A percentile compares a stretch with the other conserved stretches of the same genome.
Evolutionary conservation across 2,329 filamentous ascomycete species (phyloP).

Genomic region (Trichoderma sp.): DNA sequence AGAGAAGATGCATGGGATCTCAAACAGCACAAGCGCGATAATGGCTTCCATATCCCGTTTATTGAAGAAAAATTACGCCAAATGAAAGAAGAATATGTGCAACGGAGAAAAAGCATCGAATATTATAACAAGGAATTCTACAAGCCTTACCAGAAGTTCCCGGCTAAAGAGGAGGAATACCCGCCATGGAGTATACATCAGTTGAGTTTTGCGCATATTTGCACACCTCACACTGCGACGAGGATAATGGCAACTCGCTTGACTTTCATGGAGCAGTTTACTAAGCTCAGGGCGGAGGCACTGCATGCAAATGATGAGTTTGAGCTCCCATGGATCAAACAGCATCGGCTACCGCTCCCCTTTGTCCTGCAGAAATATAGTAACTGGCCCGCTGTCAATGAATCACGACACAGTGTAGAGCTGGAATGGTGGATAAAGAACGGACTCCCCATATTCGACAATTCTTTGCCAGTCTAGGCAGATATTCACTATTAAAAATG

Average conservation of each 20-base stretch:
- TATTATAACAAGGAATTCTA: background rate
- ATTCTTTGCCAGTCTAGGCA: background rate
- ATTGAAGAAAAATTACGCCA: background rate
- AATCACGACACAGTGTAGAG: background rate
- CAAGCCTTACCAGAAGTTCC: background rate
- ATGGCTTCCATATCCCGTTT: background rate
- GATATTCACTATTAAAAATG: background rate
- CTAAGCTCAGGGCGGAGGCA: background rate
- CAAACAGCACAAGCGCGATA: background rate
- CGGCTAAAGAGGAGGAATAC: background rate
- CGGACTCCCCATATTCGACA: background rate
- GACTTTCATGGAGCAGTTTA: background rate
- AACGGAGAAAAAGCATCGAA: background rate
- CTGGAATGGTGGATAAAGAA: background rate
- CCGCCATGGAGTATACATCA: background rate
- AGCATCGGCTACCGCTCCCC: background rate
- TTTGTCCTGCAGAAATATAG: background rate
- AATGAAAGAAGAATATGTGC: background rate
- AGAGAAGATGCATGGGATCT: background rate
- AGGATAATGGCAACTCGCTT: background rate
- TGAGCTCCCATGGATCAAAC: background rate
- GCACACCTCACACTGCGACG: background rate
- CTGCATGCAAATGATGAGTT: background rate
- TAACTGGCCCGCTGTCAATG: background rate
- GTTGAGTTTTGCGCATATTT: background rate